These are phyloP conservation scores for Orbilia quercus DNA, from an alignment of 2,329 filamentous ascomycete genomes.

Conservation along the genomic window DNA sequence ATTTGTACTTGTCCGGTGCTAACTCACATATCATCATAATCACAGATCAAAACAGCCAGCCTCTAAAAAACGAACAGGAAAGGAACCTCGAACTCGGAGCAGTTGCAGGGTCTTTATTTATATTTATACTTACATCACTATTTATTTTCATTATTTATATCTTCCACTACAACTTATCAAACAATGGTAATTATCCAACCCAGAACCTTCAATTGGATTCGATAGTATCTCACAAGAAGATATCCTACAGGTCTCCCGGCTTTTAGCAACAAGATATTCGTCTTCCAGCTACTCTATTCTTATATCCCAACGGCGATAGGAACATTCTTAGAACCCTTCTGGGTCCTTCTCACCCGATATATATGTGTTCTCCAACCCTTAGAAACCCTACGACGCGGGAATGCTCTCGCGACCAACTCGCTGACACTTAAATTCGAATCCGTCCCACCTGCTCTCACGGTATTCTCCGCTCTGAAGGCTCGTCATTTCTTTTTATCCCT, in stretches of 20 bases:
- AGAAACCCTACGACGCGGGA: conserved; percentile 65
- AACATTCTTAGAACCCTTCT: conserved; percentile 70
- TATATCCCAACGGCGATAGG: conserved; percentile 70
- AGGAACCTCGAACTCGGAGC: conserved; percentile 34
- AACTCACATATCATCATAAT: too few species aligned
- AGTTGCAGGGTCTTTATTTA: conserved; percentile 29
- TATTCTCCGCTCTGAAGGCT: conserved; percentile 65
- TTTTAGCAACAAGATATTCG: conserved; percentile 62
- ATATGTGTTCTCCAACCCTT: conserved; percentile 70
- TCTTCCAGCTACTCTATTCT: conserved; percentile 64
- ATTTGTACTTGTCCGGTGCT: too few species aligned
- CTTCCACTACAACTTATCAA: conserved; percentile 36
- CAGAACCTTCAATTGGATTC: not conserved
- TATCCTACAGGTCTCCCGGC: conserved; percentile 61
- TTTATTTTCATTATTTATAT: conserved; percentile 37
- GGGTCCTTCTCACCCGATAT: conserved; percentile 69
- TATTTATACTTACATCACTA: conserved; percentile 13
- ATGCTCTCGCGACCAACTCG: conserved; percentile 62
- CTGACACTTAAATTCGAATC: conserved; percentile 68
- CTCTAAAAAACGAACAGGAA: conserved; percentile 37
- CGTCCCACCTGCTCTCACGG: conserved; percentile 68
- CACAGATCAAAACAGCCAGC: too few species aligned
- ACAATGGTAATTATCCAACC: conserved; percentile 47
- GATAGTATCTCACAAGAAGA: not conserved
- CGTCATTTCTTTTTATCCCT: conserved; percentile 66